Percentiles rank a stretch among this genome's conserved stretches.
Evolutionary conservation across 768 basidiomycete species (phyloP).

Genomic region (Kwoniella botswanensis): DNA sequence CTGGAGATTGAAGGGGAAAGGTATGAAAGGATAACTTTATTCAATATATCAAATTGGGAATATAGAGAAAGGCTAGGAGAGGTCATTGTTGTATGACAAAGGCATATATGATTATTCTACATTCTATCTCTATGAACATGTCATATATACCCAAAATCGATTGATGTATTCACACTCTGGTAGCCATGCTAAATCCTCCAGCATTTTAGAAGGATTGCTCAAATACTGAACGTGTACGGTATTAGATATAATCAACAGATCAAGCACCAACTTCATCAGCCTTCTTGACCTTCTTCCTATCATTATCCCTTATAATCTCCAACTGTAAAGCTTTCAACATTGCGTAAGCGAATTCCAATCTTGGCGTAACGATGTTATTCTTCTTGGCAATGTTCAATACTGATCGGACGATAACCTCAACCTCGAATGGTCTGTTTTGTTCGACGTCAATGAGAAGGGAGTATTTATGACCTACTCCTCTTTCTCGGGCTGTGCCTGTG

Average conservation of each 20-base stretch:
- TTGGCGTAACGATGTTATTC: conserved; percentile 33
- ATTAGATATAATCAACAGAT: neutral
- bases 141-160: no score
- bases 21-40: neutral
- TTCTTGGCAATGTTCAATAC: conserved; percentile 39
- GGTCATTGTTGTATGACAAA: no score
- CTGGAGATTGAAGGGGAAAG: neutral
- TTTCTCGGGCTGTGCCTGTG: conserved; percentile 13
- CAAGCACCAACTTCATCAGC: neutral
- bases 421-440: conserved; percentile 47
- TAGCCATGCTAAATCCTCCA: no score
- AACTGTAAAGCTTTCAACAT: conserved; percentile 46
- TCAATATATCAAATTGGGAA: no score
- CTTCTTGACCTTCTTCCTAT: conserved; percentile 13
- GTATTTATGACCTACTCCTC: conserved; percentile 42
- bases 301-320: conserved; percentile 26
- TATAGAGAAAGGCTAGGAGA: no score
- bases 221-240: no score
- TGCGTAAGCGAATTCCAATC: conserved; percentile 38
- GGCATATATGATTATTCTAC: no score
- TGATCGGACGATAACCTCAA: conserved; percentile 48
- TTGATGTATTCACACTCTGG: no score
- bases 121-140: no score
- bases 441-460: conserved; percentile 52
- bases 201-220: no score